Base-by-base conservation (phyloP, 352 stramenopile species). In the Phytopythium montanum region DNA sequence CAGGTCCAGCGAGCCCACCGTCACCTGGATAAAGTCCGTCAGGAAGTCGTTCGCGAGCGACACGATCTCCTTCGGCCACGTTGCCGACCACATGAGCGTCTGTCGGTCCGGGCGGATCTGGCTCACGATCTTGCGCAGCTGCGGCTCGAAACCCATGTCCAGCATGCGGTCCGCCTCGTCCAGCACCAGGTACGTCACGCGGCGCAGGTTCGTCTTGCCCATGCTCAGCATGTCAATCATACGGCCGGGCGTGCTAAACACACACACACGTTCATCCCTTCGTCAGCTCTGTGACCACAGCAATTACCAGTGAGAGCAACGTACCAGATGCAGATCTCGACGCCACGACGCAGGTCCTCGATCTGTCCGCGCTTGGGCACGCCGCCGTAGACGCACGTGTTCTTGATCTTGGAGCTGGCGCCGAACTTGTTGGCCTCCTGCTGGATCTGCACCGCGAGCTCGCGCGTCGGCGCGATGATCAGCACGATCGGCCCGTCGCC, bases 371-470 rank as follows among this genome's bases (percentile, higher is more conserved):
- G 79, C 79, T 99, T 99, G 19, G 96, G 94, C 21, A 99, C 97
- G 76, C 97, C 98, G 54, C 97, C 98, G 69, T 99, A 99, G 18
- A 99, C 92, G 64, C 97, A 98, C 45, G 97, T 99, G 73, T 99
- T 99, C 70, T 99, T 99, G 72, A 99, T 99, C 68, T 98, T 97
- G 14, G 89, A 98, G 34, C 87, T 98, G 2, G 75, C 70, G 36
- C 97, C 97, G 71, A 99, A 99, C 70, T 99, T 99, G 82, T 99
- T 97, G 62, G 94, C 98, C 72, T 99, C 97, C 61, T 98, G 85
- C 66, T 99, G 97, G 74, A 99, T 99, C 81, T 99, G 98, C 34
- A 98, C 85, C 21, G 97, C 98, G 38, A 99, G 89, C 75, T 99
- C 98, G 65, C 98, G 93, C 29, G 98, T 99, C 23, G 98, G 97